Percentiles rank a stretch among this genome's conserved stretches.
These are phyloP conservation scores for Aureobasidium sp. DNA, from an alignment of 2,329 filamentous ascomycete genomes.

Conservation along the genomic window DNA sequence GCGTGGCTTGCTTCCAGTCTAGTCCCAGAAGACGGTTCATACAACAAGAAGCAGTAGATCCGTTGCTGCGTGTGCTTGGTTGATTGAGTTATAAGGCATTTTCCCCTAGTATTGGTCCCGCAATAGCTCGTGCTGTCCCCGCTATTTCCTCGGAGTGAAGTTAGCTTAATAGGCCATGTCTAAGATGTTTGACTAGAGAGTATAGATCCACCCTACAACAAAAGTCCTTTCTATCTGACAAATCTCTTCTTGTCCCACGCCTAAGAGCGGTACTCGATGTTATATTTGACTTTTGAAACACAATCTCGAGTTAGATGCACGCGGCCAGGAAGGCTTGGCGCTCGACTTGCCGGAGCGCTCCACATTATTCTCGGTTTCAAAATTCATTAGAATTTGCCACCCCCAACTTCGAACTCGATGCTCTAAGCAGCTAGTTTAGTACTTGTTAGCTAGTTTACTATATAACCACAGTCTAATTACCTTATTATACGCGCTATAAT, in stretches of 20 bases:
- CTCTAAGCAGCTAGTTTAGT: too few relatives aligned
- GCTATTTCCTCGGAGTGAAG: conserved; percentile 85
- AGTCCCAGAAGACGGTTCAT: background rate
- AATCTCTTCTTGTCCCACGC: background rate
- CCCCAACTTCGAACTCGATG: too few relatives aligned
- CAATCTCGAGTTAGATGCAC: background rate
- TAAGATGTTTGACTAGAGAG: conserved; percentile 54
- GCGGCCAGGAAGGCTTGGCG: background rate
- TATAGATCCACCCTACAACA: background rate
- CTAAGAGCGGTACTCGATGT: background rate
- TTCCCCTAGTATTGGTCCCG: conserved; percentile 93
- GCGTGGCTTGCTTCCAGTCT: background rate
- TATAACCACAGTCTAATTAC: too few relatives aligned
- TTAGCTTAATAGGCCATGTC: conserved; percentile 77
- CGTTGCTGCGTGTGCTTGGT: background rate
- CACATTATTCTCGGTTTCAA: too few relatives aligned
- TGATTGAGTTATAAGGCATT: conserved; percentile 68
- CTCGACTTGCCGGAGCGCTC: background rate
- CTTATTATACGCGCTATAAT: too few relatives aligned
- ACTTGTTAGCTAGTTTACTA: too few relatives aligned
- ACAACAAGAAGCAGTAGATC: background rate
- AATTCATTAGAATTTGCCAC: too few relatives aligned
- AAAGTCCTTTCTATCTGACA: background rate
- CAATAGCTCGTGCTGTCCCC: conserved; percentile 84
- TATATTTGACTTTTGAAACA: background rate